Evolutionary conservation across 371 early-diverging fungal species (phyloP), one percentile per base, ranked within the genome.

Genomic region (Syncephalastrum contaminatum): DNA sequence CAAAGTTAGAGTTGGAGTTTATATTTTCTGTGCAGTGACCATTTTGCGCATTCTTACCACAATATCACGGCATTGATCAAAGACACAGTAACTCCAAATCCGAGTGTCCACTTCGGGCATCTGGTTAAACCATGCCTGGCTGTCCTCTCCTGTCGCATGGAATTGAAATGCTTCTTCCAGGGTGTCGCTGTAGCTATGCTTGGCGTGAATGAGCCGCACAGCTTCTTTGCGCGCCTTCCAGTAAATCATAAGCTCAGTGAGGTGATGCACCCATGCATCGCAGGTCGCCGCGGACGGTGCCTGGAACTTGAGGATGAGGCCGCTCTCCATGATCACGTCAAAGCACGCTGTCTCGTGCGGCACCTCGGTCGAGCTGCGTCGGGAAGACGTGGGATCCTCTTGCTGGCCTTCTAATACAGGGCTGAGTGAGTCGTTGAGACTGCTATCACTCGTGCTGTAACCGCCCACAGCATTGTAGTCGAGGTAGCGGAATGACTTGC

Each of bases 11-110:
- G 0, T 30, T 6, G 5, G 27, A 46, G 21, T 8, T n/a, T 21
- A 3, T 15, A 43, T 25, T 25, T 25, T 25, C 25, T 25, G 4
- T 49, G n/a, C 20, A 54, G 12, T 24, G 22, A 45, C 30, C 20
- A 53, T 10, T 15, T 27, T 19, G 6, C 22, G 24, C 6, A 27
- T 13, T 51, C 58, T 46, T 70, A 74, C 72, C 55, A 62, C 73
- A 21, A 72, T 56, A 60, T 72, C 73, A 19, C 68, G 69, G 40
- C 75, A 73, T 58, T 64, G 64, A 7, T 72, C 69, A 53, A 63
- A 73, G 2, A 70, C 27, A 52, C 86, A 86, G 54, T 70, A 70
- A 36, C 78, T 83, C 86, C 86, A 86, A 4, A 83, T 68, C 4
- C 72, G 70, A 1, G 82, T 77, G 43, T 81, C 75, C 13, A 67